phyloP scores from a whole-genome alignment of 495 filamentous ascomycete genomes.

The Aspergillus asperescens region DNA sequence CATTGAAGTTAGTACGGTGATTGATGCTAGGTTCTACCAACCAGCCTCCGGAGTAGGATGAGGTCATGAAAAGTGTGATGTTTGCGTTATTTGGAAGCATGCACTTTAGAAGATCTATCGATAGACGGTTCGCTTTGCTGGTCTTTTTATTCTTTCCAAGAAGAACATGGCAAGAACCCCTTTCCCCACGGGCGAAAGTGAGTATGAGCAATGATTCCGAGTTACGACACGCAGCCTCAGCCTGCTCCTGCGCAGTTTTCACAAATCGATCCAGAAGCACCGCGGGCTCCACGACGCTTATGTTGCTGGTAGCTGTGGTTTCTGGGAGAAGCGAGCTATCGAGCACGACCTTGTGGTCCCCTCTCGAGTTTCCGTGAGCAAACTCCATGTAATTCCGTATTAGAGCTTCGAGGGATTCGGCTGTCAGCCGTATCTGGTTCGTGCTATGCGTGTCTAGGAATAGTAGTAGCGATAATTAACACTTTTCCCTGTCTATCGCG shows the following conservation, averaged over 20 bases:
- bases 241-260: too few species aligned
- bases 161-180: too few species aligned
- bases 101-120: neutral
- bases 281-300: too few species aligned
- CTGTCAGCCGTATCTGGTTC: slow-evolving; percentile 18
- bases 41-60: slow-evolving; percentile 11
- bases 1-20: slow-evolving; percentile 4
- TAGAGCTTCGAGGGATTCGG: slow-evolving; percentile 5
- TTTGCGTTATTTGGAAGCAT: neutral
- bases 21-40: slow-evolving; percentile 8
- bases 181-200: too few species aligned
- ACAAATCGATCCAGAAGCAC: too few species aligned
- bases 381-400: slow-evolving; percentile 20
- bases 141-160: neutral
- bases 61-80: slow-evolving; percentile 11
- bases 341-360: slow-evolving; percentile 16
- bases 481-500: neutral
- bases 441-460: neutral
- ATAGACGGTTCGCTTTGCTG: neutral
- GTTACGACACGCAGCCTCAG: too few species aligned
- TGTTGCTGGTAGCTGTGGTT: neutral
- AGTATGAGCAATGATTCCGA: too few species aligned
- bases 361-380: slow-evolving; percentile 11
- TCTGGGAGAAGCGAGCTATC: neutral
- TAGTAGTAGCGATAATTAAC: neutral